Evolutionary conservation across 495 filamentous ascomycete species (phyloP), one percentile per base, ranked within the genome.

Genomic region (Podospora sp.): DNA sequence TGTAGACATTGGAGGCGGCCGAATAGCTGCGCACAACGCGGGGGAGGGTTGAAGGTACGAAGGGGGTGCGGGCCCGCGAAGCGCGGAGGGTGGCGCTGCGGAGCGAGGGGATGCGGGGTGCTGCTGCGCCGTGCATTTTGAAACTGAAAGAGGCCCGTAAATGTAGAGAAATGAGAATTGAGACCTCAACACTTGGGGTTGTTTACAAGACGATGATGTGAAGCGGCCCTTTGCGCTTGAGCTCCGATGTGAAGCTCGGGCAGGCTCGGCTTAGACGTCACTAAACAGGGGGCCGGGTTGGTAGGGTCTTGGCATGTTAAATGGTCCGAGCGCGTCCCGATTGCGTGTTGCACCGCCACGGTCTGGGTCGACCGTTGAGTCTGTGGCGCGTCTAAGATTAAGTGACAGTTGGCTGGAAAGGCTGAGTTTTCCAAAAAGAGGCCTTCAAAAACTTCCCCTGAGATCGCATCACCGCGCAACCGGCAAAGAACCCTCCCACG

Each of bases 51-150:
- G 60, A 81, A 0, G 52, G 24, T n/a, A n/a, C 50, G 9, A 35
- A 20, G 61, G 46, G 71, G 68, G 35, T 8, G 65, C 25, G 22
- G 46, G 35, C 35, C 68, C 81, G 77, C 79, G 77, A 65, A 88
- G 83, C 76, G 82, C 83, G n/a, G 84, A 86, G 74, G 83, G 62
- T 86, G 77, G 40, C 90, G 85, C 76, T 85, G 86, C 66, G 89
- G 69, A 65, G 78, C 79, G 66, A 83, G 26, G 55, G 64, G 22
- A 68, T 57, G 6, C 11, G 35, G 29, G 50, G 5, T 46, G 40
- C 40, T 12, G 40, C 40, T 46, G 40, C 40, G 40, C 40, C 40
- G 40, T 46, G 16, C 40, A 46, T 46, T 12, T 46, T 46, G 40
- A 18, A 46, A 18, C 16, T 46, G 9, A 2, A 18, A 46, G 40